Percentiles rank a stretch among this genome's conserved stretches.
phyloP scores from a whole-genome alignment of 768 basidiomycete genomes.

The Mycena floridula region DNA sequence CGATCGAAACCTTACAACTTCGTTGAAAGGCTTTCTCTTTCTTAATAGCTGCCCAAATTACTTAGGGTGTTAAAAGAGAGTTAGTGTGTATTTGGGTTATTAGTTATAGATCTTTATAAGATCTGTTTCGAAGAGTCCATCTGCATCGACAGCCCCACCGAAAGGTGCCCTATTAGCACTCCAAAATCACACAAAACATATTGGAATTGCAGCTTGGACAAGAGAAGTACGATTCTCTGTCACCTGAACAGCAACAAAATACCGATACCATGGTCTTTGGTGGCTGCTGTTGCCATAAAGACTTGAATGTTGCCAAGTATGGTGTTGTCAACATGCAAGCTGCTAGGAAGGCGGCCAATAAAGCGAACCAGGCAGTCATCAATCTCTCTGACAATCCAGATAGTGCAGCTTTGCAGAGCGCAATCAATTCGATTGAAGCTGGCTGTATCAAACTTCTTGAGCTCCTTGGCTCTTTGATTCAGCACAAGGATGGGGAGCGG shows the following conservation, averaged over 20 bases:
- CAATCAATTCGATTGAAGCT: background rate
- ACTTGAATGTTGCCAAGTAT: background rate
- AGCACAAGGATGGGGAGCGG: background rate
- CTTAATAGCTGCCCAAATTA: too few relatives aligned
- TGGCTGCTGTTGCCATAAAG: background rate
- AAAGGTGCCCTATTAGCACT: too few relatives aligned
- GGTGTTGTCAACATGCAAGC: background rate
- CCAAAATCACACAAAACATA: background rate
- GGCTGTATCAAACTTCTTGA: background rate
- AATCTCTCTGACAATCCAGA: background rate
- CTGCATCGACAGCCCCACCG: too few relatives aligned
- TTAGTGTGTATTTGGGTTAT: too few relatives aligned
- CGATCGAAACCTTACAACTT: too few relatives aligned
- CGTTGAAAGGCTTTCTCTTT: too few relatives aligned
- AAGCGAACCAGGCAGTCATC: background rate
- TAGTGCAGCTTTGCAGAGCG: background rate
- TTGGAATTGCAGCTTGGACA: background rate
- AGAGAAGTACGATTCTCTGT: background rate
- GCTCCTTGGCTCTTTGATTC: background rate
- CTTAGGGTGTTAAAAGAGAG: too few relatives aligned
- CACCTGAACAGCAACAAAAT: background rate
- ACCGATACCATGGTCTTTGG: background rate
- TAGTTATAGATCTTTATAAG: too few relatives aligned
- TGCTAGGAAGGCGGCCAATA: background rate
- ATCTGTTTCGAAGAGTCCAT: too few relatives aligned